These are phyloP conservation scores for Populus tremula DNA, from an alignment of 345 rosid genomes.

Conservation along the genomic window DNA sequence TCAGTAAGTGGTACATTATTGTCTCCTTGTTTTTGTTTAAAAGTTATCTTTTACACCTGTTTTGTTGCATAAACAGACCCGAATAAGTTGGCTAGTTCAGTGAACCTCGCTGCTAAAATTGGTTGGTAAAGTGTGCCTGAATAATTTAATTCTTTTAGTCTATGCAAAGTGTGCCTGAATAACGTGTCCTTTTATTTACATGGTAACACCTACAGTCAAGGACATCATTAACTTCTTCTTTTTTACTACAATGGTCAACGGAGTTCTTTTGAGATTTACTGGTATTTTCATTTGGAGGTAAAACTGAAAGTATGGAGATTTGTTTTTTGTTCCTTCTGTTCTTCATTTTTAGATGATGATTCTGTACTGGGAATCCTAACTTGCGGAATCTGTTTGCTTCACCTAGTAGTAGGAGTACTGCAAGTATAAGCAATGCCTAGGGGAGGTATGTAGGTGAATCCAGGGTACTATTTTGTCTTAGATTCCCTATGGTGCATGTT, in stretches of 20 bases:
- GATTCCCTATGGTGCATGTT: constrained; percentile 24
- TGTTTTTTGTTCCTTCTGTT: too few species aligned
- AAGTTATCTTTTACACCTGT: background rate
- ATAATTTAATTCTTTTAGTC: background rate
- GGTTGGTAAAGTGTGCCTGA: background rate
- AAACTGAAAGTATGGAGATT: background rate
- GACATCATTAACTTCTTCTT: background rate
- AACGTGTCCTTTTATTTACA: background rate
- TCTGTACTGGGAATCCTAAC: background rate
- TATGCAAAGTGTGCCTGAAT: background rate
- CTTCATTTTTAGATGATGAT: background rate
- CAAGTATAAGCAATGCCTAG: background rate
- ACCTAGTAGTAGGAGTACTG: background rate
- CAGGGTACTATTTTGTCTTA: background rate
- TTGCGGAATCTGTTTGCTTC: background rate
- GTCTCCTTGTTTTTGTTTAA: background rate
- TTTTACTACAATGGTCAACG: background rate
- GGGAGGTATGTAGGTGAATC: background rate
- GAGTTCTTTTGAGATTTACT: too few species aligned
- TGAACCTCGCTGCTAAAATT: background rate
- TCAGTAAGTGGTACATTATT: constrained; percentile 47
- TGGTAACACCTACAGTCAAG: background rate
- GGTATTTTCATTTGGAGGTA: background rate
- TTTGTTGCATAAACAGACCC: background rate
- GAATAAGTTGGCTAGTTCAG: background rate